phyloP scores from a whole-genome alignment of 768 basidiomycete species.

The Piloderma croceum region DNA sequence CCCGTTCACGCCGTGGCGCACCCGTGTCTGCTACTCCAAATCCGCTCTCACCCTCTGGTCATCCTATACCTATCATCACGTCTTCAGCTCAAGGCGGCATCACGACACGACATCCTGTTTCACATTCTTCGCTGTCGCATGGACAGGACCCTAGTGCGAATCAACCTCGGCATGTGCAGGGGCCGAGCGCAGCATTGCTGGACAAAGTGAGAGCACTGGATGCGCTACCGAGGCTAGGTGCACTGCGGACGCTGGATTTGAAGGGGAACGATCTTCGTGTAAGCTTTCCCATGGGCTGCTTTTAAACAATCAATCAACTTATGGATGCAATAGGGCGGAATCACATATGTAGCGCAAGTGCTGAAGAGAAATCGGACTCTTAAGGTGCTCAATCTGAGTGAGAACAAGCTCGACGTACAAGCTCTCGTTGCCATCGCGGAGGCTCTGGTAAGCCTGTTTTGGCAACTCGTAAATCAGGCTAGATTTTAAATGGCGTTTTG shows the following conservation, averaged over 20 bases:
- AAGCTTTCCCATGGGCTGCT: conserved; percentile 26
- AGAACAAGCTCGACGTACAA: conserved; percentile 85
- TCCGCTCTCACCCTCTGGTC: conserved; percentile 35
- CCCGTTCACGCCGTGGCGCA: conserved; percentile 48
- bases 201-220: conserved; percentile 91
- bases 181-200: conserved; percentile 71
- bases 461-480: not conserved
- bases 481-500: too few species aligned
- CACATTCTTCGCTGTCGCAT: conserved; percentile 1
- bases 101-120: conserved; percentile 37
- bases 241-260: conserved; percentile 83
- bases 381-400: conserved; percentile 89
- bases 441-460: conserved; percentile 60
- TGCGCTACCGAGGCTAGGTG: conserved; percentile 77
- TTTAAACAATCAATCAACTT: conserved; percentile 6
- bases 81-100: conserved; percentile 44
- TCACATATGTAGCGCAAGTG: conserved; percentile 90
- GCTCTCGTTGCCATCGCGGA: conserved; percentile 82
- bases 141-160: not conserved
- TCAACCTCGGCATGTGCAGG: conserved; percentile 24
- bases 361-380: conserved; percentile 93
- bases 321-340: too few species aligned
- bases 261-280: conserved; percentile 90
- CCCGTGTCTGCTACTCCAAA: conserved; percentile 24
- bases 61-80: conserved; percentile 66